Evolutionary conservation across 495 filamentous ascomycete genomes (phyloP), one percentile per base, ranked within the genome.

Genomic region (Tirmania nivea): DNA sequence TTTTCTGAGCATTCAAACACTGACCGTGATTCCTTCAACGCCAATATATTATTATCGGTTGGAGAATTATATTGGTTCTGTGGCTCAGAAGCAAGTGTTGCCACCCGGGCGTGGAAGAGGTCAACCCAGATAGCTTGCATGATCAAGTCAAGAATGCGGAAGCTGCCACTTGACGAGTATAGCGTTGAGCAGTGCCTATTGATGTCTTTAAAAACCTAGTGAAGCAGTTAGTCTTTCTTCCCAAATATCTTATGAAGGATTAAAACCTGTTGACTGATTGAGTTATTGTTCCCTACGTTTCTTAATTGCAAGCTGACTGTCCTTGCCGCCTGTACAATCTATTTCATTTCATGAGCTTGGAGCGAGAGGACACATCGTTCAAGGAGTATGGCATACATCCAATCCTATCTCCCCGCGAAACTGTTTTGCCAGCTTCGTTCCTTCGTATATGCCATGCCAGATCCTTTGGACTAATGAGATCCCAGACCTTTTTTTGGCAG

Each of bases 1-100:
- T 67, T 67, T 48, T 66, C 64, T 9, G 62, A 55, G 25, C 39
- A 45, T 14, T 19, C 55, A 56, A 25, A 59, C 58, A 45, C 39
- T 14, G 14, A 6, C 14, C 39, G 39, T 14, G 39, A 45, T 45
- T 45, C 39, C 17, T 45, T 45, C 39, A 45, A 45, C 17, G 39
- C 39, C 12, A 45, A 19, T 1, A 45, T 45, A 45, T 45, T 45
- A 45, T 45, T 45, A 19, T 45, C 39, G 39, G 39, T 45, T 14
- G 39, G 39, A 19, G 39, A 45, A 8, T 45, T 45, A 19, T 14
- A 45, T 19, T 45, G 39, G 39, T 45, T 45, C 8, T 45, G 39
- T 45, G 39, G 39, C 39, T 45, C 39, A 45, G 17, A 19, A 3
- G 39, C 39, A 45, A 45, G 39, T 14, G 12, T 14, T 45, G 39